These are phyloP conservation scores for Gamsiella multidivaricata DNA, from an alignment of 192 early-diverging fungal species.

Conservation along the genomic window DNA sequence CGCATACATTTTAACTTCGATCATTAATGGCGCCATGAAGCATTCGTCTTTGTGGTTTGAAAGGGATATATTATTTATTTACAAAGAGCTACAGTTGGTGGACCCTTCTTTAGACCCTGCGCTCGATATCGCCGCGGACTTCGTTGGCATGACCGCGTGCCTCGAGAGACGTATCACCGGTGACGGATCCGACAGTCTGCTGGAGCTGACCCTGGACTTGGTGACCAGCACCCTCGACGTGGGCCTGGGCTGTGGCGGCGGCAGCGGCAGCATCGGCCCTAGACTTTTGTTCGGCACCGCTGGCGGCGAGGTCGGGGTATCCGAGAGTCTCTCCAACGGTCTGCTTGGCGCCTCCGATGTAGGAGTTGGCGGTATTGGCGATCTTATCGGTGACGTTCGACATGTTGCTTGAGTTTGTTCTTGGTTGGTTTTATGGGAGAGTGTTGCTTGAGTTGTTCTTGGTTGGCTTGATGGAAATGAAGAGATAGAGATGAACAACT, in stretches of 20 bases:
- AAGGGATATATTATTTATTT: too few species aligned
- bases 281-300: slow-evolving; percentile 22
- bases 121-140: slow-evolving; percentile 9
- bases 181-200: slow-evolving; percentile 16
- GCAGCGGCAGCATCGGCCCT: slow-evolving; percentile 12
- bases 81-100: too few species aligned
- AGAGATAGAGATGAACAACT: neutral
- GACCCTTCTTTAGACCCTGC: slow-evolving; percentile 6
- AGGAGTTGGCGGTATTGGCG: slow-evolving; percentile 19
- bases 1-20: too few species aligned
- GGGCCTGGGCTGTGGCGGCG: slow-evolving; percentile 19
- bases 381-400: slow-evolving; percentile 21
- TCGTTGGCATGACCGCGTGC: slow-evolving; percentile 21
- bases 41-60: too few species aligned
- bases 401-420: slow-evolving; percentile 7
- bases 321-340: slow-evolving; percentile 26
- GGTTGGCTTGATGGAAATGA: neutral
- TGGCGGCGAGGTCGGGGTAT: slow-evolving; percentile 9
- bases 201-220: slow-evolving; percentile 18
- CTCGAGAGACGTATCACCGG: slow-evolving; percentile 6
- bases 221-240: slow-evolving; percentile 19
- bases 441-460: neutral
- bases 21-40: too few species aligned
- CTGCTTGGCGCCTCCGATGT: slow-evolving; percentile 28
- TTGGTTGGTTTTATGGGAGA: neutral